phyloP scores from a whole-genome alignment of 2,329 filamentous ascomycete species.

The Trichoderma polysporum region DNA sequence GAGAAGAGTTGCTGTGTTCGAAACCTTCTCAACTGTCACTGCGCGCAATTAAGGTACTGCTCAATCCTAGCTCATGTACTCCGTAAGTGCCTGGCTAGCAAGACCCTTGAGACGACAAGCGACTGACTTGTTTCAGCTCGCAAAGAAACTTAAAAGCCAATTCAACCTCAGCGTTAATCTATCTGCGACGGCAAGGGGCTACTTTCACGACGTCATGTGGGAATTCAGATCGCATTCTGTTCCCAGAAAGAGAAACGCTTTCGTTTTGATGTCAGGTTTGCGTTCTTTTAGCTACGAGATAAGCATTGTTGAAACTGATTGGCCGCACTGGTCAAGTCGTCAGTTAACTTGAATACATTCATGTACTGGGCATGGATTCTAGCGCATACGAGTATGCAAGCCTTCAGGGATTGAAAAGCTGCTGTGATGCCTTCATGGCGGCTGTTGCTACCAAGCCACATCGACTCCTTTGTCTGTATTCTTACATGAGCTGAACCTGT shows the following conservation, averaged over 20 bases:
- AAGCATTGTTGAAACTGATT: neutral
- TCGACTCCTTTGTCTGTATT: neutral
- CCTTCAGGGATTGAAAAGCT: neutral
- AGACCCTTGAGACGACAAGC: neutral
- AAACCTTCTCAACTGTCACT: neutral
- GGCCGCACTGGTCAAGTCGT: neutral
- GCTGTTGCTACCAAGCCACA: neutral
- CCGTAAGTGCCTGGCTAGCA: neutral
- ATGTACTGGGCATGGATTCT: neutral
- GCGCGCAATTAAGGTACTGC: neutral
- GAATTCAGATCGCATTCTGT: neutral
- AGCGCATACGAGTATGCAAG: slow-evolving; percentile 15
- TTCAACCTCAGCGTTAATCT: neutral
- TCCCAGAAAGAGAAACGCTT: neutral
- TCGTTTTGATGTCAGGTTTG: neutral
- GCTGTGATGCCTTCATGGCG: neutral
- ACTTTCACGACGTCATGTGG: neutral
- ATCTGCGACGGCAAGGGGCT: neutral
- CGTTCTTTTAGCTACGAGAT: neutral
- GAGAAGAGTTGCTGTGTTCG: neutral
- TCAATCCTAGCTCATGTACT: neutral
- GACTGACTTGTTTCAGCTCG: neutral
- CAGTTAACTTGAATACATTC: too few species aligned
- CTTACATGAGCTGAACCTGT: neutral
- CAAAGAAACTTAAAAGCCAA: too few species aligned